Conservation (phyloP, 495 filamentous ascomycete species). For the Alectoria sarmentosa region DNA sequence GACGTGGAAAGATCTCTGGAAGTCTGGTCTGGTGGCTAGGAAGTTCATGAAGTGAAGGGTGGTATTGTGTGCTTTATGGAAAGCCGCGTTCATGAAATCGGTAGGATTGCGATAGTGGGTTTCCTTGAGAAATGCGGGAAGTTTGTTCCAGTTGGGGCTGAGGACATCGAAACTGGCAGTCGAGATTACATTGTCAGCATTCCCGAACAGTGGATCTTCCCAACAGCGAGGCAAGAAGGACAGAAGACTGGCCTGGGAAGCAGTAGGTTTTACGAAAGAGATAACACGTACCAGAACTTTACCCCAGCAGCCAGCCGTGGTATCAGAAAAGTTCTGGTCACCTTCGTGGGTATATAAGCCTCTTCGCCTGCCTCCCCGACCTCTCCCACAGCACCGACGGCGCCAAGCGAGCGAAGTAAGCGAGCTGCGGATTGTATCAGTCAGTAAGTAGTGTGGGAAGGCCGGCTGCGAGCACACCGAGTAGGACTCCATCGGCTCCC, state of each 20-base stretch:
- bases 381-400: slow-evolving; percentile 4
- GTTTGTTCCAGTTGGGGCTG: slow-evolving; percentile 26
- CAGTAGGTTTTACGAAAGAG: background rate
- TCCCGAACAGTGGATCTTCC: background rate
- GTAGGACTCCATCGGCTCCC: slow-evolving; percentile 29
- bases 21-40: slow-evolving; percentile 33
- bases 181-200: background rate
- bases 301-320: slow-evolving; percentile 6
- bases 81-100: slow-evolving; percentile 32
- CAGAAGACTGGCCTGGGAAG: background rate
- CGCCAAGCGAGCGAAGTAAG: slow-evolving; percentile 7
- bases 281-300: background rate
- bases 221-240: background rate
- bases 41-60: slow-evolving; percentile 34
- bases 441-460: background rate
- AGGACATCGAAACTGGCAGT: slow-evolving; percentile 31
- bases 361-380: background rate
- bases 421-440: background rate
- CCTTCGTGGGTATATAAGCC: slow-evolving; percentile 2
- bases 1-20: slow-evolving; percentile 32
- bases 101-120: slow-evolving; percentile 36
- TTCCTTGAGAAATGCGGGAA: slow-evolving; percentile 32
- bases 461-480: slow-evolving; percentile 23
- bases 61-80: slow-evolving; percentile 41
- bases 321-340: slow-evolving; percentile 4